These are phyloP conservation scores for Hortiboletus campestris DNA, from an alignment of 768 basidiomycete species.

Conservation along the genomic window DNA sequence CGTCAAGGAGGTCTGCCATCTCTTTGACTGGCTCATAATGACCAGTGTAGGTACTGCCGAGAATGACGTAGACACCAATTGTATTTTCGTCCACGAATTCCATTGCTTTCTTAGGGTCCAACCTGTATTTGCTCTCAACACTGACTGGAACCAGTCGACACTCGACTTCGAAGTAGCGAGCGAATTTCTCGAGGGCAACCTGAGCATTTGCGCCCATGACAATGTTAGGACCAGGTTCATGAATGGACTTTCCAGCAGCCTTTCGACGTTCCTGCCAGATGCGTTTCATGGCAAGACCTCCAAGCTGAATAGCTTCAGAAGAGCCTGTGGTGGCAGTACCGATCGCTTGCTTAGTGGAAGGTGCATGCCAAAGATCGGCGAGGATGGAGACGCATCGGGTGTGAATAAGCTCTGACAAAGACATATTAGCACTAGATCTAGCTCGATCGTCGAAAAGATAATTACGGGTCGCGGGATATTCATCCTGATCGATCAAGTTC, in stretches of 20 bases:
- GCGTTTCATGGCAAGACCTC: slow-evolving; percentile 70
- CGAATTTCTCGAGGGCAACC: slow-evolving; percentile 70
- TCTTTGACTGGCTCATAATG: slow-evolving; percentile 79
- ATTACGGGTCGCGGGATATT: slow-evolving; percentile 59
- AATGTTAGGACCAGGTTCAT: slow-evolving; percentile 65
- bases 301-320: slow-evolving; percentile 71
- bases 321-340: slow-evolving; percentile 72
- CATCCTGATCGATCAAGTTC: slow-evolving; percentile 69
- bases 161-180: slow-evolving; percentile 67
- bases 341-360: slow-evolving; percentile 50
- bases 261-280: slow-evolving; percentile 69
- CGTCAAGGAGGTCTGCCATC: slow-evolving; percentile 72
- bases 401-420: slow-evolving; percentile 40
- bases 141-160: slow-evolving; percentile 62
- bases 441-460: not conserved
- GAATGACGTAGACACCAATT: slow-evolving; percentile 64
- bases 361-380: slow-evolving; percentile 68
- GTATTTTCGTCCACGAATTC: slow-evolving; percentile 69
- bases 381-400: slow-evolving; percentile 53
- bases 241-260: slow-evolving; percentile 60
- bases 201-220: slow-evolving; percentile 70
- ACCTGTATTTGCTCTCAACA: slow-evolving; percentile 70
- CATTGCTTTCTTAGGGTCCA: slow-evolving; percentile 67
- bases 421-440: not conserved
- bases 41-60: slow-evolving; percentile 58